Base-by-base conservation (phyloP, 2,329 filamentous ascomycete genomes). In the Arthrobotrys sinensis region DNA sequence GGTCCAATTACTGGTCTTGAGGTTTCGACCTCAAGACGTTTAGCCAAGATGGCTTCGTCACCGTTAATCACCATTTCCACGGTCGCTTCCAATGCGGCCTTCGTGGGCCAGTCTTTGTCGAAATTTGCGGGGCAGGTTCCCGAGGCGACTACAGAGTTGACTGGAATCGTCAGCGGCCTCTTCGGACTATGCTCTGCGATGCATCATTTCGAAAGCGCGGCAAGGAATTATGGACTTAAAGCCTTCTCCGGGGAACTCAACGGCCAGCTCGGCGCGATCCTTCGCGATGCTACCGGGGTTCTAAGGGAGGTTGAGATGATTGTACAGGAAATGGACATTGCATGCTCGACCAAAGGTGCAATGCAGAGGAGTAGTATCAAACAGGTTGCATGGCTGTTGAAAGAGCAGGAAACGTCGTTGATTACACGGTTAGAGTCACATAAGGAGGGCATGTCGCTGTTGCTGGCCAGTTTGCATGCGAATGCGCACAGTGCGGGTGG, bases 1-100 rank as follows among this genome's bases (percentile, higher is more conserved):
- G 45, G 19, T 53, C 67, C 24, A 67, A 19, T 55, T 32, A 63
- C 43, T 65, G 63, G 75, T 65, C 63, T 78, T 78, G 75, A 78
- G 75, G 75, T 78, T 72, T 72, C 75, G 75, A 78, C 75, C 75
- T 78, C 75, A 72, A 70, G 75, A 68, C 75, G 75, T 57, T 16
- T 60, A 62, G 75, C 75, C 52, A 72, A 28, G 38, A 79, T 79
- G 76, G 69, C 76, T 53, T 70, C 76, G 64, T 75, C 76, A 50
- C 76, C 76, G 28, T 69, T 79, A 21, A 65, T 75, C 21, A 69
- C 76, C 28, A 73, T 79, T 43, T 73, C 68, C 57, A 69, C 55
- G 38, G 76, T 79, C 57, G 63, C 68, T 43, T 69, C 76, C 57
- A 75, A 73, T 71, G 76, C 76, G 16, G 68, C 64, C 1, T 73